Conservation (phyloP, 345 rosid species). For the Pugionium dolabratum region DNA sequence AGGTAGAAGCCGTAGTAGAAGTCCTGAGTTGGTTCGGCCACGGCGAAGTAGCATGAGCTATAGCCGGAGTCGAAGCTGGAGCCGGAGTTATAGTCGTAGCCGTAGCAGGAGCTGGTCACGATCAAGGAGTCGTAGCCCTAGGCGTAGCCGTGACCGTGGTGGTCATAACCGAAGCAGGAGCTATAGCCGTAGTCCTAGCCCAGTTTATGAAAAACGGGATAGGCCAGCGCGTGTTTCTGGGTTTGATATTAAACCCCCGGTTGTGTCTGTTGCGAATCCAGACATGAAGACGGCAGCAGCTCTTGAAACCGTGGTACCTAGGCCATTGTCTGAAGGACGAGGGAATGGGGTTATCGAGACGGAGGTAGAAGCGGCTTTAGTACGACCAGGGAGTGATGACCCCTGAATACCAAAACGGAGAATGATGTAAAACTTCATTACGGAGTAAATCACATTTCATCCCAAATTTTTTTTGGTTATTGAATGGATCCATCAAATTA, state of each 20-base stretch:
- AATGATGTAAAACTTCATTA: not conserved
- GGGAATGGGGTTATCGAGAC: conserved; percentile 29
- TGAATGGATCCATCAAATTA: conserved; percentile 15
- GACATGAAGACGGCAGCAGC: not conserved
- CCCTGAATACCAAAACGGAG: conserved; percentile 10
- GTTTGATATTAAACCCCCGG: conserved; percentile 39
- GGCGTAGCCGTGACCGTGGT: conserved; percentile 49
- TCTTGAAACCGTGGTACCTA: conserved; percentile 18
- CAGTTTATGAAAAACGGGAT: conserved; percentile 49
- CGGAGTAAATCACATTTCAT: conserved; percentile 2
- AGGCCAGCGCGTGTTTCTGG: conserved; percentile 44
- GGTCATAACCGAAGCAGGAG: conserved; percentile 50
- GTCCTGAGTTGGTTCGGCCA: conserved; percentile 68
- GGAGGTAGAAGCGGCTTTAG: conserved; percentile 24
- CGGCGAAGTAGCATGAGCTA: conserved; percentile 52
- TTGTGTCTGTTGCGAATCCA: conserved; percentile 22
- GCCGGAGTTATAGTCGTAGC: conserved; percentile 51
- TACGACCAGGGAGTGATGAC: conserved; percentile 25
- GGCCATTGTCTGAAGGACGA: conserved; percentile 6
- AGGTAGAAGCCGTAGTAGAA: conserved; percentile 76
- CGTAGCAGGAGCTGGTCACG: conserved; percentile 52
- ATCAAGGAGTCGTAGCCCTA: conserved; percentile 50
- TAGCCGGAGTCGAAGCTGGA: conserved; percentile 47
- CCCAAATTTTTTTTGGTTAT: conserved; percentile 20
- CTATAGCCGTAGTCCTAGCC: conserved; percentile 54